Conservation (phyloP, 371 early-diverging fungal genomes). For the Lichtheimia corymbifera region DNA sequence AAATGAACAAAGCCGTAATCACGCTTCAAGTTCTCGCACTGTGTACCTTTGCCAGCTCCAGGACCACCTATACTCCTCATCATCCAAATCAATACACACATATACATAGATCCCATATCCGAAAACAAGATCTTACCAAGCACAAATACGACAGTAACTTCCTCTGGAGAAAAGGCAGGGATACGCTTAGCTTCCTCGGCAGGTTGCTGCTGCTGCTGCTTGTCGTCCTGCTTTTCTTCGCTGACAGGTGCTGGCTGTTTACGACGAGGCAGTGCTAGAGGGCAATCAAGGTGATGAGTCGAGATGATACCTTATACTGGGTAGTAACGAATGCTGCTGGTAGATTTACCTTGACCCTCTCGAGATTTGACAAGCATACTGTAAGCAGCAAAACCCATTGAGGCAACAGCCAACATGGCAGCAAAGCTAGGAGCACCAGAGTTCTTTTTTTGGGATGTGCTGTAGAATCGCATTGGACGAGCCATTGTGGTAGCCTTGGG, state of each 20-base stretch:
- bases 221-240: background rate
- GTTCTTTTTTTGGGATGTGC: constrained; percentile 9
- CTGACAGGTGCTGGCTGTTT: constrained; percentile 10
- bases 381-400: constrained; percentile 54
- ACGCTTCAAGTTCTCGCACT: constrained; percentile 82
- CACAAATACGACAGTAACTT: constrained; percentile 74
- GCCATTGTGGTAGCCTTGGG: background rate
- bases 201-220: background rate
- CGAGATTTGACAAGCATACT: constrained; percentile 44
- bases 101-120: no score
- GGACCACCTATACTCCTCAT: constrained; percentile 65
- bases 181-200: constrained; percentile 1
- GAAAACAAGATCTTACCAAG: constrained; percentile 50
- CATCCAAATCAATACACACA: no score
- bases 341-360: constrained; percentile 46
- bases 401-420: constrained; percentile 56
- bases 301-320: background rate
- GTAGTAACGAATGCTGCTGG: background rate
- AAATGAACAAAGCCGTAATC: constrained; percentile 95
- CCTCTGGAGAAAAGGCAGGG: constrained; percentile 26
- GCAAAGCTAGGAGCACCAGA: constrained; percentile 35
- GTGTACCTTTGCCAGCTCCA: constrained; percentile 94
- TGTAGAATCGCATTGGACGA: constrained; percentile 5
- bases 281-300: no score
- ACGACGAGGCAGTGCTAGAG: background rate